Evolutionary conservation across 2,329 filamentous ascomycete genomes (phyloP).

Genomic region (Colletotrichum filicis): DNA sequence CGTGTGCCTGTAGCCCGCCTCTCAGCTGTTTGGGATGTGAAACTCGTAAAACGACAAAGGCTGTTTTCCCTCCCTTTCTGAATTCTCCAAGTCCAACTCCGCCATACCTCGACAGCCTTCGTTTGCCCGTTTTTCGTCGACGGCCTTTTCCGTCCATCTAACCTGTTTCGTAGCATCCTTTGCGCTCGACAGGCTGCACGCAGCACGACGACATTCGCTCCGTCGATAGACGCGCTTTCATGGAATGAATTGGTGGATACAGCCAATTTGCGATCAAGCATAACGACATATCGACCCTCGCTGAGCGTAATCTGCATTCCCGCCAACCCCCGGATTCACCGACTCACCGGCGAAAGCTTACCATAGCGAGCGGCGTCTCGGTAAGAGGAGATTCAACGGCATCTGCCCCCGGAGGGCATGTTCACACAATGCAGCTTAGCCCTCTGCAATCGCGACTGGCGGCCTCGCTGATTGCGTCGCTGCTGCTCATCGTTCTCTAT

Average conservation of each 20-base stretch:
- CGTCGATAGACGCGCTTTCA: conserved; percentile 2
- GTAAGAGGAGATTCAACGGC: conserved; percentile 4
- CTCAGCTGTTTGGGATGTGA: conserved; percentile 36
- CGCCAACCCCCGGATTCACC: not conserved
- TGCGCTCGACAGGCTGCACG: conserved; percentile 15
- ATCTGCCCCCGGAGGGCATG: conserved; percentile 55
- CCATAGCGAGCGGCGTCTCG: conserved; percentile 4
- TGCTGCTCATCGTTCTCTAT: conserved; percentile 70
- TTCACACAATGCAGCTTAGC: conserved; percentile 67
- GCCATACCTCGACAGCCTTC: conserved; percentile 1
- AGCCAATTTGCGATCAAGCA: conserved; percentile 14
- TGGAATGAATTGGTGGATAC: conserved; percentile 25
- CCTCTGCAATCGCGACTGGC: conserved; percentile 78
- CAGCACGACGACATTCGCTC: conserved; percentile 14
- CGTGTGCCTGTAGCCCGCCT: conserved; percentile 17
- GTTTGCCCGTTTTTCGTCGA: conserved; percentile 6
- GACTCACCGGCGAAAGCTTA: not conserved
- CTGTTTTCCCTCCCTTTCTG: conserved; percentile 11
- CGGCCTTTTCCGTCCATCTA: conserved; percentile 8
- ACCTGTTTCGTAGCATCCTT: conserved; percentile 8
- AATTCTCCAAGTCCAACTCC: not conserved
- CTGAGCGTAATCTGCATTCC: conserved; percentile 17
- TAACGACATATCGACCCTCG: not conserved
- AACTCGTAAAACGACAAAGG: conserved; percentile 33
- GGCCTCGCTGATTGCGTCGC: conserved; percentile 71